Evolutionary conservation across 805 yeast genomes (phyloP).

Genomic region (Cyberlindnera mrakii): DNA sequence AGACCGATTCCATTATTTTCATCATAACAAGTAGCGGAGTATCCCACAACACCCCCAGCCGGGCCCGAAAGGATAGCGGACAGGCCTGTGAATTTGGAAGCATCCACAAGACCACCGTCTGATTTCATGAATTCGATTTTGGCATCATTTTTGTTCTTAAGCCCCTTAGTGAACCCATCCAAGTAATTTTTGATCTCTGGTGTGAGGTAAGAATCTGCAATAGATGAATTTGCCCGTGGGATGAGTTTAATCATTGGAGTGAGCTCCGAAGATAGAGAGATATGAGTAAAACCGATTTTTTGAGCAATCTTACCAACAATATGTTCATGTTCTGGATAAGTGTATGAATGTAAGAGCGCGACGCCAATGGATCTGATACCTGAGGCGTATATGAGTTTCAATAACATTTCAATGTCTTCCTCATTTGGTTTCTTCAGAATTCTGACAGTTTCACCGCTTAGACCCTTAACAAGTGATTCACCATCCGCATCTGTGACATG

Average conservation of each 20-base stretch:
- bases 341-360: conserved; percentile 67
- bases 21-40: conserved; percentile 73
- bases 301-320: conserved; percentile 53
- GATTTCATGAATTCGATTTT: conserved; percentile 87
- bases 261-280: conserved; percentile 61
- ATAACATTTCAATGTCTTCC: conserved; percentile 32
- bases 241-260: conserved; percentile 78
- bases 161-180: conserved; percentile 54
- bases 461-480: conserved; percentile 39
- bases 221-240: conserved; percentile 69
- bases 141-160: conserved; percentile 39
- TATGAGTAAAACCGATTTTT: conserved; percentile 59
- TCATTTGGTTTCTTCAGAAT: conserved; percentile 47
- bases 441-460: conserved; percentile 63
- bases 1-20: conserved; percentile 50
- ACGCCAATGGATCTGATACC: conserved; percentile 71
- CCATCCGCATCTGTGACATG: conserved; percentile 20
- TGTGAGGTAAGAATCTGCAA: conserved; percentile 78
- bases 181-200: conserved; percentile 70
- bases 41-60: conserved; percentile 97
- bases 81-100: conserved; percentile 77
- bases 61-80: conserved; percentile 92
- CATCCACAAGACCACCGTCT: conserved; percentile 91
- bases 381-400: conserved; percentile 40
- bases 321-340: conserved; percentile 64